Conservation (phyloP, 495 filamentous ascomycete species). For the Rusavskia elegans region DNA sequence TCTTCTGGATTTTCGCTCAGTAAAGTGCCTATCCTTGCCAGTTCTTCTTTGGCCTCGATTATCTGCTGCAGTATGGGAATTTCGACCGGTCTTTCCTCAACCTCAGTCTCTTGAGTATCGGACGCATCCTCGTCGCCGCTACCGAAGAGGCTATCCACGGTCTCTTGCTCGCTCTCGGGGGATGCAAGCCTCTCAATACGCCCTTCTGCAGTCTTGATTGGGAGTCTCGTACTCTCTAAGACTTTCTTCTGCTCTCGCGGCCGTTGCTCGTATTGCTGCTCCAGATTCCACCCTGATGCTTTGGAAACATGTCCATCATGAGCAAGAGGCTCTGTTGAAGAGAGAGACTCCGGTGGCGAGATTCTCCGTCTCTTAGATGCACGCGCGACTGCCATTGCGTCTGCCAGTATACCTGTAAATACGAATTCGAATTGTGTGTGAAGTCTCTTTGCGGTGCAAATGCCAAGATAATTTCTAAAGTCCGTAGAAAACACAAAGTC, state of each 20-base stretch:
- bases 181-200: slow-evolving; percentile 44
- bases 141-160: slow-evolving; percentile 34
- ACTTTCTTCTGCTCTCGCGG: slow-evolving; percentile 62
- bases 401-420: background rate
- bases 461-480: too few species aligned
- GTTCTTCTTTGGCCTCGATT: slow-evolving; percentile 74
- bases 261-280: slow-evolving; percentile 76
- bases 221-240: slow-evolving; percentile 57
- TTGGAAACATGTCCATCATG: slow-evolving; percentile 22
- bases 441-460: too few species aligned
- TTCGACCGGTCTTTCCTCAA: slow-evolving; percentile 37
- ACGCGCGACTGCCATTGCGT: slow-evolving; percentile 31
- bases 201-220: slow-evolving; percentile 67
- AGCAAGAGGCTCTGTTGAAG: slow-evolving; percentile 14
- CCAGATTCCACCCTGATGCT: slow-evolving; percentile 61
- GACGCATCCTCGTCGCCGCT: slow-evolving; percentile 30
- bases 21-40: slow-evolving; percentile 63
- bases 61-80: slow-evolving; percentile 64
- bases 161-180: slow-evolving; percentile 26
- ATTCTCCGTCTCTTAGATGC: slow-evolving; percentile 38
- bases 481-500: too few species aligned
- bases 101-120: slow-evolving; percentile 13
- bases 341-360: slow-evolving; percentile 29
- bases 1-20: slow-evolving; percentile 93
- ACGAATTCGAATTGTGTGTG: too few species aligned